phyloP scores from a whole-genome alignment of 352 stramenopile genomes.

The Elongisporangium prolatum region DNA sequence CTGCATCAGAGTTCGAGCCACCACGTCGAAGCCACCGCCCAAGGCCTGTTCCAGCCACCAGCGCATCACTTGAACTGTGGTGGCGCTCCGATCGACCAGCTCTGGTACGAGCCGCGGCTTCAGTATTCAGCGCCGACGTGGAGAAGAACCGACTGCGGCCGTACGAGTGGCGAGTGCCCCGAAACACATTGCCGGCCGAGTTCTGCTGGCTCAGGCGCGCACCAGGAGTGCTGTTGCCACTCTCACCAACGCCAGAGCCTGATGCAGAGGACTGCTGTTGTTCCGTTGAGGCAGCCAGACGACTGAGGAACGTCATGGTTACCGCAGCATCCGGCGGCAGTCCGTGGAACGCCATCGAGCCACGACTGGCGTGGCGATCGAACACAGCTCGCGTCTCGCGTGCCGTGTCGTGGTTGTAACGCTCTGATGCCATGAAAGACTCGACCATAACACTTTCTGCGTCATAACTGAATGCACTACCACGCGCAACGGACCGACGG shows the following conservation, averaged over 20 bases:
- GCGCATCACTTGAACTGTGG: background rate
- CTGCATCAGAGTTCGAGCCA: background rate
- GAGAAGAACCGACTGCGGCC: slow-evolving; percentile 55
- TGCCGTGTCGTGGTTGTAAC: slow-evolving; percentile 32
- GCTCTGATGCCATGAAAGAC: slow-evolving; percentile 81
- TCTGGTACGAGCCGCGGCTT: background rate
- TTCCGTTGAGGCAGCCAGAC: background rate
- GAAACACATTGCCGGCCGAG: slow-evolving; percentile 68
- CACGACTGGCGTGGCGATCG: slow-evolving; percentile 79
- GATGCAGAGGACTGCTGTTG: background rate
- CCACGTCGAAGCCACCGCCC: background rate
- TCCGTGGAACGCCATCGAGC: slow-evolving; percentile 74
- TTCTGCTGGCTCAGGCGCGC: slow-evolving; percentile 6
- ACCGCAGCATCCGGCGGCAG: slow-evolving; percentile 24
- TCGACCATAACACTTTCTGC: slow-evolving; percentile 88
- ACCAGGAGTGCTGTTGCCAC: background rate
- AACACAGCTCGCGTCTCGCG: slow-evolving; percentile 58
- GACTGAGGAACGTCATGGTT: slow-evolving; percentile 10
- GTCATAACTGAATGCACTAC: slow-evolving; percentile 86
- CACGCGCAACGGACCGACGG: slow-evolving; percentile 39
- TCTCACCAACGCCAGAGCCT: background rate
- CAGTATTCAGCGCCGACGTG: slow-evolving; percentile 7
- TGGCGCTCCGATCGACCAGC: background rate
- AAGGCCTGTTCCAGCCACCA: background rate
- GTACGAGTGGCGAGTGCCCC: slow-evolving; percentile 46